These are phyloP conservation scores for Euphorbia corollata DNA, from an alignment of 441 rosid species.

Conservation along the genomic window DNA sequence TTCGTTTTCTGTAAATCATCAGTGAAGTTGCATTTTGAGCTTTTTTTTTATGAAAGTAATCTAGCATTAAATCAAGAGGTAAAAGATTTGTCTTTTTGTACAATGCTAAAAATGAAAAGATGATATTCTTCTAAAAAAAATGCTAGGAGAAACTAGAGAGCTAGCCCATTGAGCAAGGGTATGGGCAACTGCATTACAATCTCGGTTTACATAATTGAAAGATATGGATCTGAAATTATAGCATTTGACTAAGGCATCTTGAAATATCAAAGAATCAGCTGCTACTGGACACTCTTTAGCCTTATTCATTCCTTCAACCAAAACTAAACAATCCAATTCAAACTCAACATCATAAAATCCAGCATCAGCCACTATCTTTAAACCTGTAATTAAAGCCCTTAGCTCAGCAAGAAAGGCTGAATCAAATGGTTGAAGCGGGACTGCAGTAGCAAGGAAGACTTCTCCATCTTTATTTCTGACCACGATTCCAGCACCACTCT, in stretches of 20 bases:
- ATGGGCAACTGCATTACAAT: neutral
- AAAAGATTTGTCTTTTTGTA: too few species aligned
- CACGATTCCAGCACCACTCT: too few species aligned
- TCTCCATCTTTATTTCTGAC: too few species aligned
- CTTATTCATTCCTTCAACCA: neutral
- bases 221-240: neutral
- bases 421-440: neutral
- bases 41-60: too few species aligned
- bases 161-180: neutral
- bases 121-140: neutral
- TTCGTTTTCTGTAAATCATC: too few species aligned
- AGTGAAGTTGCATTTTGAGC: too few species aligned
- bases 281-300: neutral
- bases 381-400: neutral
- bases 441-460: too few species aligned
- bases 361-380: neutral
- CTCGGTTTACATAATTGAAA: neutral
- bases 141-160: neutral
- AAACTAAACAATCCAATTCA: neutral
- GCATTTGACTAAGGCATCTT: neutral
- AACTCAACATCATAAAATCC: neutral
- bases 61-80: too few species aligned
- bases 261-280: neutral
- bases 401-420: neutral
- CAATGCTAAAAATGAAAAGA: too few species aligned